Evolutionary conservation across 345 rosid genomes (phyloP).

Genomic region (Toxicodendron radicans): DNA sequence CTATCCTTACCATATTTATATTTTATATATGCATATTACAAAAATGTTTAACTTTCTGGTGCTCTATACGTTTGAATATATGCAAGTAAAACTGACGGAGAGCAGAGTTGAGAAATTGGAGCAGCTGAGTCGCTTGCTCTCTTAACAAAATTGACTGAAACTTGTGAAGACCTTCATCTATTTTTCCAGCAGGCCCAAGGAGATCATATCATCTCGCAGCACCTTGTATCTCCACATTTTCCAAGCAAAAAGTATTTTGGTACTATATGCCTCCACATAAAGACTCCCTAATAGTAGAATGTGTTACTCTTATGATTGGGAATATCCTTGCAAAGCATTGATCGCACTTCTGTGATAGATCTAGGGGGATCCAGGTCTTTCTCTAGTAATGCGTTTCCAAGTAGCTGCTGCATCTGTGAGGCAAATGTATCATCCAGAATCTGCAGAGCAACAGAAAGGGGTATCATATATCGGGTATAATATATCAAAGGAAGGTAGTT

Average conservation of each 20-base stretch:
- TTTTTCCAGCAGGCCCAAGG: conserved; percentile 14
- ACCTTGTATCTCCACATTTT: background rate
- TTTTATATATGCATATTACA: conserved; percentile 8
- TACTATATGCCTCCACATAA: background rate
- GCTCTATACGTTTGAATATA: conserved; percentile 1
- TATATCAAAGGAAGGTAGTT: background rate
- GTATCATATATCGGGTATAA: background rate
- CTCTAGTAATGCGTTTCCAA: conserved; percentile 77
- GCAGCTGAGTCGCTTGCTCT: conserved; percentile 38
- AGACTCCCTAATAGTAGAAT: conserved; percentile 49
- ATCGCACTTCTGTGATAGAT: conserved; percentile 85
- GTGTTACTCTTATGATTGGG: conserved; percentile 64
- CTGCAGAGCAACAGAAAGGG: conserved; percentile 39
- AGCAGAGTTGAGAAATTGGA: background rate
- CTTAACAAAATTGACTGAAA: conserved; percentile 2
- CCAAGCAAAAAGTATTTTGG: background rate
- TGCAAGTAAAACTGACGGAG: background rate
- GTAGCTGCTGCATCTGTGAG: conserved; percentile 91
- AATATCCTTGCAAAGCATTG: conserved; percentile 90
- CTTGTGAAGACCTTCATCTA: background rate
- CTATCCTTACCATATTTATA: background rate
- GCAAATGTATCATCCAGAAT: conserved; percentile 90
- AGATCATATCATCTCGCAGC: conserved; percentile 25
- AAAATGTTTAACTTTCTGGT: background rate
- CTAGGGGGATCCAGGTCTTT: conserved; percentile 94